These are phyloP conservation scores for Detonula confervacea DNA, from an alignment of 352 stramenopile species.

Conservation along the genomic window DNA sequence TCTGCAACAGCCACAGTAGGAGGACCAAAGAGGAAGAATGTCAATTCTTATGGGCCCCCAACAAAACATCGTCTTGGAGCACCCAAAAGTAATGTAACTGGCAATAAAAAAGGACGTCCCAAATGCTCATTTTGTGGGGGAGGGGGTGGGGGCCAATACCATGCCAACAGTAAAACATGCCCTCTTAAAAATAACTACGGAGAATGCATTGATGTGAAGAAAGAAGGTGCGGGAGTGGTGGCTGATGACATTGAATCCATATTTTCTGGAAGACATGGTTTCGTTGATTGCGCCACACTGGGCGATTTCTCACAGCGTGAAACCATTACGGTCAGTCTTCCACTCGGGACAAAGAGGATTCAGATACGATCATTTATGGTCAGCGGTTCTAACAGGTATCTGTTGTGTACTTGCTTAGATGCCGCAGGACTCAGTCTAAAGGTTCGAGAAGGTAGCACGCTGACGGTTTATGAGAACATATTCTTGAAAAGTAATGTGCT, in stretches of 20 bases:
- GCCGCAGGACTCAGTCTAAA: background rate
- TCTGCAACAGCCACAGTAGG: background rate
- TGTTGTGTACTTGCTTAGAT: background rate
- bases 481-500: background rate
- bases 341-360: background rate
- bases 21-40: background rate
- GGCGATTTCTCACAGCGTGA: background rate
- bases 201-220: background rate
- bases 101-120: background rate
- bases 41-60: background rate
- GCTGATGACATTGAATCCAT: background rate
- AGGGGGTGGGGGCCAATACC: background rate
- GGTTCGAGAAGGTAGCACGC: background rate
- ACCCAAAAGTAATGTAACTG: background rate
- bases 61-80: background rate
- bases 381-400: background rate
- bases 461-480: background rate
- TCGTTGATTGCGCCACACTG: background rate
- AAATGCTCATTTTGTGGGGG: conserved; percentile 2
- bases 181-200: background rate
- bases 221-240: background rate
- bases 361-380: background rate
- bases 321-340: background rate
- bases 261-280: background rate
- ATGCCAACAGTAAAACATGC: background rate